A percentile compares a stretch with the other conserved stretches of the same genome.
phyloP scores from a whole-genome alignment of 768 basidiomycete species.

The Fomitopsis serialis region DNA sequence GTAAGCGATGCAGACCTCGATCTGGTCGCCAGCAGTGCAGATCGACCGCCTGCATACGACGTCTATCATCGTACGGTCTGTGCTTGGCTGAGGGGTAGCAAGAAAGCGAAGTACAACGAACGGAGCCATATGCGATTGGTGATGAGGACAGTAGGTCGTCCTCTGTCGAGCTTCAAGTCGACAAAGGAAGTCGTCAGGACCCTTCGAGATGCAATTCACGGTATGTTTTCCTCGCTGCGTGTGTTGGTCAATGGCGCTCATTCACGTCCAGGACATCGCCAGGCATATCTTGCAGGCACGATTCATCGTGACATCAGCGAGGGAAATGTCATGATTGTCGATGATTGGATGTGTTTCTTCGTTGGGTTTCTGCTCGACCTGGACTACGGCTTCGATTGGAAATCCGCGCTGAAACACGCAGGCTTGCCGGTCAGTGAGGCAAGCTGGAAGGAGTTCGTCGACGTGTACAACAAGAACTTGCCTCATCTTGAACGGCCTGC shows the following conservation, averaged over 20 bases:
- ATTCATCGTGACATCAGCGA: slow-evolving; percentile 9
- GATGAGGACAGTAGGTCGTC: too few relatives aligned
- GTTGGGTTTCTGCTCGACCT: too few relatives aligned
- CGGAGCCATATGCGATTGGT: slow-evolving; percentile 10
- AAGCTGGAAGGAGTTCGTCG: too few relatives aligned
- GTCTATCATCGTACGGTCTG: background rate
- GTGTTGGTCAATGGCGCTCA: too few relatives aligned
- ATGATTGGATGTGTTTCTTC: too few relatives aligned
- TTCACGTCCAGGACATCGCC: background rate
- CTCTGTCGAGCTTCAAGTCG: slow-evolving; percentile 1
- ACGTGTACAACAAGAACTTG: too few relatives aligned
- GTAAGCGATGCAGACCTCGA: too few relatives aligned
- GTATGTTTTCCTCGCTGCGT: background rate
- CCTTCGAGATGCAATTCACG: slow-evolving; percentile 7
- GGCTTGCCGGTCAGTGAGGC: too few relatives aligned
- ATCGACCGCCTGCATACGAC: background rate
- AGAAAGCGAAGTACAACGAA: background rate
- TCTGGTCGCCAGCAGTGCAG: too few relatives aligned
- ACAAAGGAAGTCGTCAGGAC: slow-evolving; percentile 9
- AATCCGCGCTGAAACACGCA: too few relatives aligned
- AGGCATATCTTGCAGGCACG: background rate
- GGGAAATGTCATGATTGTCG: slow-evolving; percentile 3
- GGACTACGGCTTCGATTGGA: too few relatives aligned
- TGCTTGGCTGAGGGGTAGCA: background rate
- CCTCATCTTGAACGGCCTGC: too few relatives aligned